A percentile compares a stretch with the other conserved stretches of the same genome.
Conservation (phyloP, 345 rosid genomes). For the Lepidium sativum region DNA sequence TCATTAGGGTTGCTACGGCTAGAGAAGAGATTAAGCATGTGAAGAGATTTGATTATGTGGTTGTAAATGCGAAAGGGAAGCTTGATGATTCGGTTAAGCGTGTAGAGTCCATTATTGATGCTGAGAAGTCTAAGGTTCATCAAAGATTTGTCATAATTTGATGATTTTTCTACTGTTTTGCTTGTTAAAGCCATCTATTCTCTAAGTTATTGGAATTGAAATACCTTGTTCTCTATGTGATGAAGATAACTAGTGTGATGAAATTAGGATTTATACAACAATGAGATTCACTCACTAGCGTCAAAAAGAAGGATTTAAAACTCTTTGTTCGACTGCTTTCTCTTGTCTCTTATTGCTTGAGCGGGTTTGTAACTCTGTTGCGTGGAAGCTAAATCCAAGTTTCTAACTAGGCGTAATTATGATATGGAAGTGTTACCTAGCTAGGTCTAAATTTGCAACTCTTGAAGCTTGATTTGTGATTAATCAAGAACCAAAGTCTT, state of each 20-base stretch:
- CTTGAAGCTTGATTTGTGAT: background rate
- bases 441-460: background rate
- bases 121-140: constrained; percentile 77
- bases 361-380: background rate
- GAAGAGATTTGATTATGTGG: constrained; percentile 61
- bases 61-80: constrained; percentile 70
- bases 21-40: constrained; percentile 42
- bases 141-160: constrained; percentile 50
- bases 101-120: constrained; percentile 70
- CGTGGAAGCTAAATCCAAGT: background rate
- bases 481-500: background rate
- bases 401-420: background rate
- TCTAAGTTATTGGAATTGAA: background rate
- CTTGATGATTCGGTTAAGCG: constrained; percentile 57
- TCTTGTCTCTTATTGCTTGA: background rate
- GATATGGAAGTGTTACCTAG: background rate
- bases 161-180: background rate
- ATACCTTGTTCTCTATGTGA: background rate
- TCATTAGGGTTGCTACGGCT: constrained; percentile 67
- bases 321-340: background rate
- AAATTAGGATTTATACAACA: background rate
- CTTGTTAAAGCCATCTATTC: background rate
- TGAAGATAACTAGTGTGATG: background rate
- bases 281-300: background rate
- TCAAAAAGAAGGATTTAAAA: background rate